Conservation (phyloP, 2,329 filamentous ascomycete genomes). For the Blastomyces emzantsi region DNA sequence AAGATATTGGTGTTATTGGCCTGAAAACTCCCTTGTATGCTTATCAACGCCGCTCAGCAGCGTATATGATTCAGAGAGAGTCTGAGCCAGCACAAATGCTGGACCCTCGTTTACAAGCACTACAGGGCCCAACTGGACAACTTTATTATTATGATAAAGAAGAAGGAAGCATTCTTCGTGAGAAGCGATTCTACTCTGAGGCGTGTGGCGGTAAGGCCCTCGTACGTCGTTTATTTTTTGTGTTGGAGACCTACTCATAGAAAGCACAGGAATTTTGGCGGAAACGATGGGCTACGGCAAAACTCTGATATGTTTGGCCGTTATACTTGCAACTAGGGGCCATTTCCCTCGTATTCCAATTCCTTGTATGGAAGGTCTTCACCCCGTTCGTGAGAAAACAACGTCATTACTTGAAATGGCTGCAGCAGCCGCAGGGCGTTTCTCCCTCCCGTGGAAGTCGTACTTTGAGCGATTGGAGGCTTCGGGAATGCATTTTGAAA, state of each 20-base stretch:
- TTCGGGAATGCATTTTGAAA: constrained; percentile 43
- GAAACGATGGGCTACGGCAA: constrained; percentile 59
- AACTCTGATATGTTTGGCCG: constrained; percentile 72
- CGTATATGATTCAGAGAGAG: constrained; percentile 78
- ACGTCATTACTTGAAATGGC: constrained; percentile 67
- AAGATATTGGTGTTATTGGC: constrained; percentile 24
- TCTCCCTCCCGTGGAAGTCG: constrained; percentile 61
- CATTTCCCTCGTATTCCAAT: constrained; percentile 59
- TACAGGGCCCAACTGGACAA: constrained; percentile 51
- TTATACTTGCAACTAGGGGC: constrained; percentile 66
- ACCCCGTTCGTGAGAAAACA: constrained; percentile 38
- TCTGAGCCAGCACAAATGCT: constrained; percentile 52
- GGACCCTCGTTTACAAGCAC: constrained; percentile 62
- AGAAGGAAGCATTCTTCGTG: constrained; percentile 51
- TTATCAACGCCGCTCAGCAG: constrained; percentile 72
- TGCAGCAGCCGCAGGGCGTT: constrained; percentile 56
- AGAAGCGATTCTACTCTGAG: constrained; percentile 65
- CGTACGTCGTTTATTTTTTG: background rate
- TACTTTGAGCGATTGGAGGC: constrained; percentile 49
- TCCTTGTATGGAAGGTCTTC: constrained; percentile 43
- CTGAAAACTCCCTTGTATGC: constrained; percentile 56
- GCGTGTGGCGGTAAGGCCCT: constrained; percentile 55
- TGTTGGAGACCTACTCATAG: constrained; percentile 9
- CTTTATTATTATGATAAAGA: constrained; percentile 63
- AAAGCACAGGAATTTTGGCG: constrained; percentile 32